These are phyloP conservation scores for Mycosphaerella arachidis DNA, from an alignment of 2,329 filamentous ascomycete species.

Conservation along the genomic window DNA sequence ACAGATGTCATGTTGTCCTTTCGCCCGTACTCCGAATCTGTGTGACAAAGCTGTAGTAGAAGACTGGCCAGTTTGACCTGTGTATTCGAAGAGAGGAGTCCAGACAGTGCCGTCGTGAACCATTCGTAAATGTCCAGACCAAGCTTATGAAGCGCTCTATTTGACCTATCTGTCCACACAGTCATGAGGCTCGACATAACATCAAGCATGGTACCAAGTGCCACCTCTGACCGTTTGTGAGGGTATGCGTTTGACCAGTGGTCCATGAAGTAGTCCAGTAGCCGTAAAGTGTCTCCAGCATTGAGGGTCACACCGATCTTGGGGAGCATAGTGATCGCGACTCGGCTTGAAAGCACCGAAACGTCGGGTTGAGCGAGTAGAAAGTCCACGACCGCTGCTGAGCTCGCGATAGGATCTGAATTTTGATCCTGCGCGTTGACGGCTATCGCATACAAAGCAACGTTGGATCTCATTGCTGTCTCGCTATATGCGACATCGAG, in stretches of 20 bases:
- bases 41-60: conserved; percentile 64
- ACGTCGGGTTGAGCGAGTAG: conserved; percentile 21
- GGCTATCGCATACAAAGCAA: conserved; percentile 23
- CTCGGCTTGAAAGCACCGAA: conserved; percentile 24
- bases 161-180: conserved; percentile 57
- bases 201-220: conserved; percentile 63
- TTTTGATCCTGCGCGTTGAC: conserved; percentile 3
- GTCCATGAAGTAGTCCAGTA: conserved; percentile 48
- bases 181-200: conserved; percentile 60
- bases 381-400: conserved; percentile 20
- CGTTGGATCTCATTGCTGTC: conserved; percentile 17
- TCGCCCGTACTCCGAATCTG: conserved; percentile 63
- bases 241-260: conserved; percentile 51
- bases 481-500: conserved; percentile 22
- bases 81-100: conserved; percentile 64
- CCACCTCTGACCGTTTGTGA: conserved; percentile 70
- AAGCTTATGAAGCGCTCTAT: conserved; percentile 57
- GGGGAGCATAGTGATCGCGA: conserved; percentile 22
- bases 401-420: conserved; percentile 2
- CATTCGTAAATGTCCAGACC: conserved; percentile 75
- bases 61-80: conserved; percentile 65
- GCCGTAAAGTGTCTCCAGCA: conserved; percentile 36
- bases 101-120: conserved; percentile 64
- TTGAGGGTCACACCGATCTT: conserved; percentile 24
- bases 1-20: conserved; percentile 35